Conservation (phyloP, 257 asterid species). For the Nicotiana sylvestris region DNA sequence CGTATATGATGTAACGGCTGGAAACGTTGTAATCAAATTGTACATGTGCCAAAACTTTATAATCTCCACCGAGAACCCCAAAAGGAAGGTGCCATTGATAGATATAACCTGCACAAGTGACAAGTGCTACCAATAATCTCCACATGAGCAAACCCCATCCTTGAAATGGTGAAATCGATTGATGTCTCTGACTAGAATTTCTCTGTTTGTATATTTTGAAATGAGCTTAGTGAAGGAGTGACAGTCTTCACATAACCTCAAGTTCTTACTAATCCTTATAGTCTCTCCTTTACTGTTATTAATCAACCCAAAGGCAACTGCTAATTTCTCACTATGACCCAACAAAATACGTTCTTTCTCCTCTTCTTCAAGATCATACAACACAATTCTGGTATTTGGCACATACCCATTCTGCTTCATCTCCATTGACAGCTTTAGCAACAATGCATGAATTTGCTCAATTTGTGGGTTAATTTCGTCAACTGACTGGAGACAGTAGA, state of each 20-base stretch:
- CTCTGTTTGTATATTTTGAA: constrained; percentile 56
- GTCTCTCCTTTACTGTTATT: constrained; percentile 66
- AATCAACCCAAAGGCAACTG: constrained; percentile 82
- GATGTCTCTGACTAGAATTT: constrained; percentile 68
- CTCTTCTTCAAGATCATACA: constrained; percentile 62
- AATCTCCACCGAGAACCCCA: neutral
- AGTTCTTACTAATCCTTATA: constrained; percentile 77
- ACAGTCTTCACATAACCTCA: constrained; percentile 86
- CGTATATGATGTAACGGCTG: neutral
- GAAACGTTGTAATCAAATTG: neutral
- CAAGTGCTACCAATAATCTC: constrained; percentile 64
- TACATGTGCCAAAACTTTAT: neutral
- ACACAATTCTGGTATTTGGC: constrained; percentile 64
- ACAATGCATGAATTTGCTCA: constrained; percentile 65
- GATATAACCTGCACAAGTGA: neutral
- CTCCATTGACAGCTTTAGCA: constrained; percentile 52
- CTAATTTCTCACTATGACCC: constrained; percentile 88
- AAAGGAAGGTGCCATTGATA: neutral
- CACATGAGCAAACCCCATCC: constrained; percentile 77
- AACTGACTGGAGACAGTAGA: constrained; percentile 46
- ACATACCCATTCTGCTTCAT: constrained; percentile 74
- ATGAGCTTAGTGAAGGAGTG: constrained; percentile 72
- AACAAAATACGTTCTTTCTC: constrained; percentile 67
- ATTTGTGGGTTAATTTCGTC: constrained; percentile 79
- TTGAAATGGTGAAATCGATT: constrained; percentile 75